Evolutionary conservation across 164 flowering plant species (phyloP), one percentile per base, ranked within the genome.

Genomic region (Berberis vulgaris): DNA sequence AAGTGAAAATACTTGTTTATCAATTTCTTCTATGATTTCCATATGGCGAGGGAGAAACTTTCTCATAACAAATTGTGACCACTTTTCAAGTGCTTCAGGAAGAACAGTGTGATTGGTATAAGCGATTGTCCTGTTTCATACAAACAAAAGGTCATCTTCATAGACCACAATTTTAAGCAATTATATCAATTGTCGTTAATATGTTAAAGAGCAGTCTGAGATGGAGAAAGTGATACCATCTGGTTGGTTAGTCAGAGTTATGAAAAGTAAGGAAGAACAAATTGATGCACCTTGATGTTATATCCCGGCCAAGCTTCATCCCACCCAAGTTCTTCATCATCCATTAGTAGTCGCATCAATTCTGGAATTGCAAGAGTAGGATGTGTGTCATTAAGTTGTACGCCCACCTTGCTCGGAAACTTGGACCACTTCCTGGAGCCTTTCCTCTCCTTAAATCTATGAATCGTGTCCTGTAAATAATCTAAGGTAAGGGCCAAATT

Each of bases 81-180:
- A 94, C 72, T 94, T 94, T 81, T 94, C 97, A 47, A 94, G 88
- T 38, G 99, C 99, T 75, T 94, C 97, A 62, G 97, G 99, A 44
- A 94, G 96, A 69, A 94, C 97, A 5, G 99, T 91, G 78, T 94
- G 99, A 74, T 94, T 94, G 66, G 99, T 94, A 65, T 94, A 94
- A 54, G 99, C 96, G 70, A 91, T 74, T 52, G 99, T 89, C 85
- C 99, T 94, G 87, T 65, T 67, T 61, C 68, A 69, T 7, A 41
- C 65, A 53, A 42, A 57, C 7, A 26, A 57, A 57, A 1, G 42
- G 10, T 10, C 54, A 52, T 52, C 10, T 52, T 50, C 12, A 10
- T 10, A 4, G 54, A 52, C 12, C n/a, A 52, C n/a, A 7, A 50
- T n/a, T 4, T 50, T 26, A 26, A 52, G 49, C 49, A 41, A 50